Evolutionary conservation across 176 grass and related monocot species (phyloP), one percentile per base, ranked within the genome.

Genomic region (Juncus effusus): DNA sequence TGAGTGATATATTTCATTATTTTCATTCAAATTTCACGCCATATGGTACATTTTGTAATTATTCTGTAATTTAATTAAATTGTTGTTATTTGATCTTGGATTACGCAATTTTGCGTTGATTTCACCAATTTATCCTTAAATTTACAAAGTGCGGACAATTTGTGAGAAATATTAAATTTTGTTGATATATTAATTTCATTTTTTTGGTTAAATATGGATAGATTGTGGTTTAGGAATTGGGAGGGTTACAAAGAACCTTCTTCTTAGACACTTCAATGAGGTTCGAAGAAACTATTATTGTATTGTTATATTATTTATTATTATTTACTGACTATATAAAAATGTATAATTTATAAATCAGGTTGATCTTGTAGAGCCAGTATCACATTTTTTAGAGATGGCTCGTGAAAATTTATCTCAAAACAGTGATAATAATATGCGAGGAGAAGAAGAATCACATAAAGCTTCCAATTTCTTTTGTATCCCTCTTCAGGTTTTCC

Each of bases 311-410:
- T 12, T n/a, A 6, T 28, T 19, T 57, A 71, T 13, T 4, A 28
- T 28, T 28, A 28, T 28, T 28, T 41, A 36, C 10, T 59, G 35
- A 6, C 5, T 28, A 82, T 66, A 75, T 51, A 62, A 74, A 74
- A 49, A 75, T 52, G 19, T n/a, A 60, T 16, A 41, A 62, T 11
- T 42, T 10, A 6, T 35, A 50, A 1, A 59, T 51, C 79, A 96
- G 94, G 94, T 99, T 78, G 94, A 99, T 82, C 85, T 99, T 78
- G 88, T 93, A 6, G 94, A 99, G 57, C 94, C 94, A 51, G 88
- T 99, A 39, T 86, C 88, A 6, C 94, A 99, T 86, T 99, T 99
- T 74, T 72, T 99, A 60, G 83, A 93, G 73, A 68, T 83, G 9
- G 89, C 94, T 55, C 75, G 78, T 19, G 83, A 90, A 78, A 93